Evolutionary conservation across 129 eudicot genomes (phyloP), one percentile per base, ranked within the genome.

Genomic region (Chrysanthemum lavandulifolium): DNA sequence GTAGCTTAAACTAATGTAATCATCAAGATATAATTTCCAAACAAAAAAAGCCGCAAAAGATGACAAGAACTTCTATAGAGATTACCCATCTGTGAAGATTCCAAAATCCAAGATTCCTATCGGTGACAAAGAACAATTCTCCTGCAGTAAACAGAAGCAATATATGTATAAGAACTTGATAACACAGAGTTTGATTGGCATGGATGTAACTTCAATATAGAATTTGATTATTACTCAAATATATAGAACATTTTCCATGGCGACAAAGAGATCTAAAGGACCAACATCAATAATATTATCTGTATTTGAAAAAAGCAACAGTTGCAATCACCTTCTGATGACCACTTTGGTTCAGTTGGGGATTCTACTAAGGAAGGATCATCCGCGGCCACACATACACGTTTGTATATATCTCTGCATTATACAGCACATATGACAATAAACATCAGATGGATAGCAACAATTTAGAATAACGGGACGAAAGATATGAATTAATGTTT

Each of bases 41-140:
- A 56, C 21, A 64, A n/a, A 40, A 45, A 5, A 19, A 40, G 54
- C 25, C 13, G 43, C n/a, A n/a, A n/a, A n/a, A n/a, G n/a, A n/a
- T n/a, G n/a, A n/a, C 14, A 53, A 2, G 31, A 27, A 25, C 14
- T 12, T 1, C 15, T 13, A 9, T 19, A 5, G 45, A 66, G 19
- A 64, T 31, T 73, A 82, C 94, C 87, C 90, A 82, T 80, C 72
- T 80, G 65, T 82, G 82, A 47, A 83, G 65, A 76, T 85, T 88
- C 90, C 90, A 88, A 65, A 85, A 88, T 49, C 88, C 90, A 29
- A 66, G 73, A 52, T 74, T 75, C 72, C 86, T 80, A 71, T 88
- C 84, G 13, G 84, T 88, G 63, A 85, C 73, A 75, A 88, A 85
- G 71, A 80, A 82, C 40, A 85, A 75, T 78, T 85, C 90, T 67